A percentile compares a stretch with the other conserved stretches of the same genome.
Evolutionary conservation across 1,284 basidiomycete genomes (phyloP).

Genomic region (Sphagnurus paluster): DNA sequence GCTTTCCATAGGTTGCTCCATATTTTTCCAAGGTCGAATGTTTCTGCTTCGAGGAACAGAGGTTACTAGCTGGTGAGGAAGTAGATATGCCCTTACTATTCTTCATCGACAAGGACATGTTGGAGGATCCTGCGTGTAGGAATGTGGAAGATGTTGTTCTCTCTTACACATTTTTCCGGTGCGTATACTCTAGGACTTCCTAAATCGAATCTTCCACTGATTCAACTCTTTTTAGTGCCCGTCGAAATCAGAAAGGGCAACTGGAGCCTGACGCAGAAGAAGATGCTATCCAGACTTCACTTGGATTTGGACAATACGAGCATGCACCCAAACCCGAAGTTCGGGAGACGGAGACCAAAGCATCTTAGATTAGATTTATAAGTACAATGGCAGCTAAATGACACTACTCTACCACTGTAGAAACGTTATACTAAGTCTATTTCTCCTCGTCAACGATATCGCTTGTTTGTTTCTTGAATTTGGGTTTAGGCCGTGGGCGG

Average conservation of each 20-base stretch:
- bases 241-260: conserved; percentile 78
- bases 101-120: conserved; percentile 96
- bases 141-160: conserved; percentile 91
- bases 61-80: conserved; percentile 92
- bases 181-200: conserved; percentile 22
- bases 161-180: conserved; percentile 98
- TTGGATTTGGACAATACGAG: conserved; percentile 73
- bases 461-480: conserved; percentile 7
- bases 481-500: conserved; percentile 21
- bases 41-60: conserved; percentile 99
- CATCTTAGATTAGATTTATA: conserved; percentile 3
- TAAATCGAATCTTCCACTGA: conserved; percentile 2
- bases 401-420: background rate
- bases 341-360: conserved; percentile 11
- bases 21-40: conserved; percentile 99
- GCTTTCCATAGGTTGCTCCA: conserved; percentile 82
- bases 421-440: background rate
- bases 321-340: conserved; percentile 41
- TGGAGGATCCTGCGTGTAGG: conserved; percentile 88
- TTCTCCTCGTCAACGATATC: conserved; percentile 1
- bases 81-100: conserved; percentile 98
- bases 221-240: conserved; percentile 51
- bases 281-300: conserved; percentile 73
- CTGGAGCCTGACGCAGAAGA: conserved; percentile 85
- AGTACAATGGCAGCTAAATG: too few species aligned